phyloP scores from a whole-genome alignment of 176 grass and related monocot species.

The Oryza australiensis region DNA sequence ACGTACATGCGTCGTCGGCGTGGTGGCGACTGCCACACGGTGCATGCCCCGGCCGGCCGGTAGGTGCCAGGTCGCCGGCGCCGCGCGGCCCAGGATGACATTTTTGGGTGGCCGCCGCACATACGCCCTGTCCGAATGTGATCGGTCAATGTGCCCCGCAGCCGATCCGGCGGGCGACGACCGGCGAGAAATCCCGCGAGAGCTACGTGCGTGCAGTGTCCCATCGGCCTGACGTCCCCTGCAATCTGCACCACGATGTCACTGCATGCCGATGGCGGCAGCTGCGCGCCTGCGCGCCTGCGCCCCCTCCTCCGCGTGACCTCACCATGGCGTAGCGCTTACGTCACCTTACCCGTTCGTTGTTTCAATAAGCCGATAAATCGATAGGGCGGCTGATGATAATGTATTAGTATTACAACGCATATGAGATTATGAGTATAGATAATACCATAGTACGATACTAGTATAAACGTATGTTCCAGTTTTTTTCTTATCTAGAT shows the following conservation, averaged over 20 bases:
- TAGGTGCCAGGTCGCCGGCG: slow-evolving; percentile 29
- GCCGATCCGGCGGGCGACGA: not conserved
- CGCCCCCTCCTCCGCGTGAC: not conserved
- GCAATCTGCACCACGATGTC: not conserved
- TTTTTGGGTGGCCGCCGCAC: not conserved
- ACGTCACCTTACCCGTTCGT: slow-evolving; percentile 24
- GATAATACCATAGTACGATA: too few species aligned
- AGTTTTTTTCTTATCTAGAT: not conserved
- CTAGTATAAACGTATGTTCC: not conserved
- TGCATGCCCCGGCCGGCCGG: not conserved
- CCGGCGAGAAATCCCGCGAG: not conserved
- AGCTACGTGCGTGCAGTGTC: not conserved
- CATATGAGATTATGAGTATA: too few species aligned
- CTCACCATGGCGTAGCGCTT: slow-evolving; percentile 31
- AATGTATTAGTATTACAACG: not conserved
- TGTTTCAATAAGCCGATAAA: not conserved
- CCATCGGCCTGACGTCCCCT: too few species aligned
- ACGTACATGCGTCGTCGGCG: not conserved
- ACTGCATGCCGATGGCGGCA: not conserved
- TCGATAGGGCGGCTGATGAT: not conserved
- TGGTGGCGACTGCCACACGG: not conserved
- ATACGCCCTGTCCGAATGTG: not conserved
- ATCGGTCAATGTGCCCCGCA: not conserved
- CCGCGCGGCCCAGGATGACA: not conserved
- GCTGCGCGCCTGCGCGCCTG: not conserved